Base-by-base conservation (phyloP, 805 yeast genomes). In the Candida sanyiensis region DNA sequence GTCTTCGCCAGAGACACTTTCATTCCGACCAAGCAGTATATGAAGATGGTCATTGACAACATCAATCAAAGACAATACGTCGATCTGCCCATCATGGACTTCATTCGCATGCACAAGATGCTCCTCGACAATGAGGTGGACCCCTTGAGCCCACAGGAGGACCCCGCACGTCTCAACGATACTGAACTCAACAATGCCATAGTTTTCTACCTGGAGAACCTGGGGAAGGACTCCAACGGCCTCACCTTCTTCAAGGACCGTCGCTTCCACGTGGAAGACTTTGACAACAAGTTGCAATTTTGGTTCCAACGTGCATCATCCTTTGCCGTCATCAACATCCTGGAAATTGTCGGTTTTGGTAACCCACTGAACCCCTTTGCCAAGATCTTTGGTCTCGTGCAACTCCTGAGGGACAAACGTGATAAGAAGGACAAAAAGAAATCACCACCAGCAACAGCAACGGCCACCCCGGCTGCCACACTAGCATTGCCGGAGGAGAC, bases 1-100 rank as follows among this genome's bases (percentile, higher is more conserved):
- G 89, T 83, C 8, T 73, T 78, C 42, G 83, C 90, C 51, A 74
- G 83, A 43, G 93, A 84, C 54, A 87, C 90, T 6, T 84, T 84
- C 60, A 87, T 82, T 4, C 94, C 94, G 18, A 81, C 93, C 3
- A 80, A 76, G 35, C 88, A 82, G 50, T 84, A 84, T 54, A 69
- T 84, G 59, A 69, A 82, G 49, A 69, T 83, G 63, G 88, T 84
- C 16, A 83, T 84, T 35, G 93, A 83, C 48, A 83, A 83, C 52
- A 83, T 83, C 56, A 82, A 56, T 66, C 85, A 48, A 61, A 59
- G 70, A 46, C 67, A 67, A n/a, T 69, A 63, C 44, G 68, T 63
- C 18, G 71, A 66, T 38, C 39, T 50, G 16, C 62, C 60, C 12
- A 49, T 54, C 13, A 43, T 56, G 46, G 62, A 57, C 26, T 55